A percentile compares a stretch with the other conserved stretches of the same genome.
These are phyloP conservation scores for Globisporangium polare DNA, from an alignment of 352 stramenopile genomes.

Conservation along the genomic window DNA sequence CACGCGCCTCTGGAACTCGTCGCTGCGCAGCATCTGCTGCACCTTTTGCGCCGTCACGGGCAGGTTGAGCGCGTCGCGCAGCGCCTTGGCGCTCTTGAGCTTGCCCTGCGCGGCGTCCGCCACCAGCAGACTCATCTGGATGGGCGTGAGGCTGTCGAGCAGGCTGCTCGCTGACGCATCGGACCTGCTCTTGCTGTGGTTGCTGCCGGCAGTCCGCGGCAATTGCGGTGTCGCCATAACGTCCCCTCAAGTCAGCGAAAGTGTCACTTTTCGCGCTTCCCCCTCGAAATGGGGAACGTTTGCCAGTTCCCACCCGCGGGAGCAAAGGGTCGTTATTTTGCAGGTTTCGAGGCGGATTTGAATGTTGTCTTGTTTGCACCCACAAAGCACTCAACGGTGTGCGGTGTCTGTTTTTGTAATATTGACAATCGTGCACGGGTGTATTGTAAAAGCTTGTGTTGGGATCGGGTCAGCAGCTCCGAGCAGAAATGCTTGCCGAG, in stretches of 20 bases:
- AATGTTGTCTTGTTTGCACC: slow-evolving; percentile 1
- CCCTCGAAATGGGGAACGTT: neutral
- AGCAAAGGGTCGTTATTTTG: too few species aligned
- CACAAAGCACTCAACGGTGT: too few species aligned
- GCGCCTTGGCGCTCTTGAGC: slow-evolving; percentile 11
- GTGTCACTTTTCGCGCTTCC: neutral
- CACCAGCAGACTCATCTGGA: neutral
- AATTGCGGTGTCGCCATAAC: neutral
- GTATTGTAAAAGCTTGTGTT: too few species aligned
- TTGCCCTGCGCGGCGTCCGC: slow-evolving; percentile 1
- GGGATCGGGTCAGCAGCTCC: too few species aligned
- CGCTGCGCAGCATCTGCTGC: slow-evolving; percentile 10
- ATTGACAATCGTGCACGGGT: too few species aligned
- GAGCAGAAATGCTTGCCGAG: too few species aligned
- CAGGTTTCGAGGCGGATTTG: neutral
- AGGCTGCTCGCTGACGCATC: neutral
- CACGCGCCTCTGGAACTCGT: slow-evolving; percentile 7
- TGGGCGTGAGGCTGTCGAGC: slow-evolving; percentile 4
- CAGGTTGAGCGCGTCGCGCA: slow-evolving; percentile 14
- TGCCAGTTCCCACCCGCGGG: neutral
- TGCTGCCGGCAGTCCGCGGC: neutral
- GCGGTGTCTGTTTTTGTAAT: too few species aligned
- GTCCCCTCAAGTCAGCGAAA: neutral
- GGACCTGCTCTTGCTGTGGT: too few species aligned
- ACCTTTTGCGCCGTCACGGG: slow-evolving; percentile 1